These are phyloP conservation scores for Amanita subjunquillea DNA, from an alignment of 768 basidiomycete species.

Conservation along the genomic window DNA sequence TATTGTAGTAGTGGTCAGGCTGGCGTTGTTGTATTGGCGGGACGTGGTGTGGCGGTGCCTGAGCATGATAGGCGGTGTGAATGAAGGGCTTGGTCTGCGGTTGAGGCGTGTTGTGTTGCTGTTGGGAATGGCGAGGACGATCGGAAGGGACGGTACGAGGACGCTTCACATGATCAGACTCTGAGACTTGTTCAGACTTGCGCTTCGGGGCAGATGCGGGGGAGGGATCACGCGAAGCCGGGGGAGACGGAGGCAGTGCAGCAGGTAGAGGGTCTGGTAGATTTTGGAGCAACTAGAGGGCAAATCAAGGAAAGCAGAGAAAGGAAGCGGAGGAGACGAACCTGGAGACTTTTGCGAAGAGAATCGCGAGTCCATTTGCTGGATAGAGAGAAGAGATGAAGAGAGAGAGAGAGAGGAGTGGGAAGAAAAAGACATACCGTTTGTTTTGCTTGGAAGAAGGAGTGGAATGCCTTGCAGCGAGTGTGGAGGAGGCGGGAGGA, in stretches of 20 bases:
- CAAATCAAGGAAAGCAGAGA: conserved; percentile 8
- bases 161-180: conserved; percentile 35
- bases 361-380: conserved; percentile 42
- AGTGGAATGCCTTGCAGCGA: conserved; percentile 11
- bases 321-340: conserved; percentile 12
- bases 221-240: conserved; percentile 37
- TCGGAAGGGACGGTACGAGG: conserved; percentile 26
- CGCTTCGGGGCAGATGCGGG: conserved; percentile 38
- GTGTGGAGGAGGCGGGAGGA: conserved; percentile 8
- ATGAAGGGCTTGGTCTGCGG: conserved; percentile 18
- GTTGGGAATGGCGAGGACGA: conserved; percentile 13
- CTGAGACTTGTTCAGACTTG: conserved; percentile 28
- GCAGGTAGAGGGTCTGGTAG: conserved; percentile 31
- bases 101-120: conserved; percentile 12
- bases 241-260: conserved; percentile 40
- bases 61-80: conserved; percentile 14
- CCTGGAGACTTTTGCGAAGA: conserved; percentile 39
- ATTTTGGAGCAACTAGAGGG: conserved; percentile 23
- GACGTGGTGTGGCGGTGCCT: conserved; percentile 14
- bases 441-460: conserved; percentile 16
- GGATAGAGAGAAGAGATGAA: conserved; percentile 12
- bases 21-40: conserved; percentile 15
- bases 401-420: conserved; percentile 12
- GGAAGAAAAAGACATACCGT: conserved; percentile 20
- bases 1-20: conserved; percentile 11